A percentile compares a stretch with the other conserved stretches of the same genome.
phyloP scores from a whole-genome alignment of 257 asterid species.

The Ilex asprella region DNA sequence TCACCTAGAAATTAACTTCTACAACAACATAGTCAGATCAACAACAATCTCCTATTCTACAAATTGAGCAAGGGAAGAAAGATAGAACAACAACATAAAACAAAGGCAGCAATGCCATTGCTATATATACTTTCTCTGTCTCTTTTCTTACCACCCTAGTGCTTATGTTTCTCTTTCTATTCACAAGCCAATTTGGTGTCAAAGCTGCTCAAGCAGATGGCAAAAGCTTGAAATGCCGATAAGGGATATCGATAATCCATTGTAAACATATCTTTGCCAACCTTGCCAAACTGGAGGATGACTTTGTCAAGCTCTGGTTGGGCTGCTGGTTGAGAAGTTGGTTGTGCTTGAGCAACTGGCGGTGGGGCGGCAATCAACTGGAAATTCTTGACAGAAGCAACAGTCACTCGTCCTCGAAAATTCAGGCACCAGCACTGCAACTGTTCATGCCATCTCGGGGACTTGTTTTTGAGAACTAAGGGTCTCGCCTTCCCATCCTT shows the following conservation, averaged over 20 bases:
- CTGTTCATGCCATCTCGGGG: conserved; percentile 94
- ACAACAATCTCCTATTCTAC: no score
- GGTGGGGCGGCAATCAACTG: conserved; percentile 68
- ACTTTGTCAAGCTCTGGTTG: conserved; percentile 81
- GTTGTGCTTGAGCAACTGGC: conserved; percentile 24
- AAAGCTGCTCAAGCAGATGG: conserved; percentile 90
- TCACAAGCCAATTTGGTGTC: conserved; percentile 96
- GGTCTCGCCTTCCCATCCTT: conserved; percentile 47
- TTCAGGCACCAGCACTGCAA: conserved; percentile 90
- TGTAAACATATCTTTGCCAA: conserved; percentile 83
- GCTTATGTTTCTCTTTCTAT: conserved; percentile 19
- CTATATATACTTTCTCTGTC: no score
- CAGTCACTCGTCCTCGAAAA: conserved; percentile 83
- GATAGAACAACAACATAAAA: no score
- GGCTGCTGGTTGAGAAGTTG: conserved; percentile 37
- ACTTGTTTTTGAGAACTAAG: conserved; percentile 75
- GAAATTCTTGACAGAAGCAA: conserved; percentile 90
- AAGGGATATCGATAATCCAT: conserved; percentile 88
- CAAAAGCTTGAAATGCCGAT: conserved; percentile 88
- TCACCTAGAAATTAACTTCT: no score
- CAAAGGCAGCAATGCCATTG: no score
- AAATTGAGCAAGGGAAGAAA: no score
- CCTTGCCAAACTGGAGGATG: conserved; percentile 84
- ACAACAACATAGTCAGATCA: no score
- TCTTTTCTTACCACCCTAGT: no score